Conservation (phyloP, 208 protist genomes). For the Leishmania amazonensis region DNA sequence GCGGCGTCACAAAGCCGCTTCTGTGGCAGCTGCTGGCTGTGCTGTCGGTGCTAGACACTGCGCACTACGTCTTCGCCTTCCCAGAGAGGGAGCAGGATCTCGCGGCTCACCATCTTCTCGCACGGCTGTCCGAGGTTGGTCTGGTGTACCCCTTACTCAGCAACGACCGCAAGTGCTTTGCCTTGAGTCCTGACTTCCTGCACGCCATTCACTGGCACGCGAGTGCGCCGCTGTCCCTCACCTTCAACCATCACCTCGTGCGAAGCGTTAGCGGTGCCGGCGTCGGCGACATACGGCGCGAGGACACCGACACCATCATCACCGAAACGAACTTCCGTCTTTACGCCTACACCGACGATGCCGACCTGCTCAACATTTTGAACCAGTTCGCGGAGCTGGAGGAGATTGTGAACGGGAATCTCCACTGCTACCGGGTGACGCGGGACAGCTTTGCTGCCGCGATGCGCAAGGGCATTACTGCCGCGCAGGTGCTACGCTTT, state of each 20-base stretch:
- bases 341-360: conserved; percentile 84
- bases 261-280: not conserved
- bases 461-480: conserved; percentile 73
- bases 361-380: conserved; percentile 77
- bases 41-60: conserved; percentile 59
- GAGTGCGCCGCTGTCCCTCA: conserved; percentile 62
- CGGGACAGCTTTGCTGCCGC: conserved; percentile 77
- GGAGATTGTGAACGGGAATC: conserved; percentile 58
- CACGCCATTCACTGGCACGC: conserved; percentile 76
- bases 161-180: conserved; percentile 60
- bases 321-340: conserved; percentile 92
- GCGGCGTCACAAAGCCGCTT: conserved; percentile 34
- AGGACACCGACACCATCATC: conserved; percentile 92
- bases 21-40: conserved; percentile 85
- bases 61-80: conserved; percentile 63
- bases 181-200: conserved; percentile 72
- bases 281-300: conserved; percentile 46
- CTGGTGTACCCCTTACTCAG: conserved; percentile 73
- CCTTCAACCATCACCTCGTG: conserved; percentile 42
- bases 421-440: conserved; percentile 86
- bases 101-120: conserved; percentile 68
- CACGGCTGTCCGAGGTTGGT: conserved; percentile 76
- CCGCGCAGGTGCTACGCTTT: conserved; percentile 80
- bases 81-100: conserved; percentile 52
- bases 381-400: conserved; percentile 82